A percentile compares a stretch with the other conserved stretches of the same genome.
Conservation (phyloP, 768 basidiomycete genomes). For the Dacryopinax primogenitus region DNA sequence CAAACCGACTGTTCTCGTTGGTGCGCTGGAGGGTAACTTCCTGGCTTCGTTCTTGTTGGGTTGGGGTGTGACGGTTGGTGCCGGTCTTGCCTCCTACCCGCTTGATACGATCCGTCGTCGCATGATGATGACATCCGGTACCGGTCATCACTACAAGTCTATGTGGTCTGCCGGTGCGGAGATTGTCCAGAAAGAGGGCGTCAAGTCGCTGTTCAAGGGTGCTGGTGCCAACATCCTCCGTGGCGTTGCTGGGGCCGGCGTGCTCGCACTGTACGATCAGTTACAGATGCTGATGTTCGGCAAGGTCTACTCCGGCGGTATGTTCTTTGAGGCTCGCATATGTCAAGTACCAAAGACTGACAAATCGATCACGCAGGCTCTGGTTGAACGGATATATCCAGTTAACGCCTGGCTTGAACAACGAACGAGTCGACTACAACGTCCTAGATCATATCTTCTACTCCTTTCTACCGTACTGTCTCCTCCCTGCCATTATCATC, state of each 20-base stretch:
- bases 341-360: background rate
- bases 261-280: conserved; percentile 97
- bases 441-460: background rate
- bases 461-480: background rate
- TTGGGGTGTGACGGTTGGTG: conserved; percentile 99
- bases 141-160: conserved; percentile 91
- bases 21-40: conserved; percentile 91
- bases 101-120: conserved; percentile 96
- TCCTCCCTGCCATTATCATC: background rate
- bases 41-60: conserved; percentile 92
- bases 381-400: conserved; percentile 28
- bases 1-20: conserved; percentile 95
- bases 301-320: conserved; percentile 98
- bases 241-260: conserved; percentile 99
- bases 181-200: conserved; percentile 91
- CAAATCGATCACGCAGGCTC: conserved; percentile 25
- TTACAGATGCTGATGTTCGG: conserved; percentile 92
- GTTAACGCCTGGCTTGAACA: background rate
- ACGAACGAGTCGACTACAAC: background rate
- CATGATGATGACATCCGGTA: conserved; percentile 99
- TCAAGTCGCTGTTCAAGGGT: conserved; percentile 96
- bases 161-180: conserved; percentile 96
- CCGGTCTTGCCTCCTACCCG: conserved; percentile 96
- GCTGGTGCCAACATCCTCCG: conserved; percentile 92
- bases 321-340: conserved; percentile 19